These are phyloP conservation scores for Petrea volubilis DNA, from an alignment of 257 asterid genomes.

Conservation along the genomic window DNA sequence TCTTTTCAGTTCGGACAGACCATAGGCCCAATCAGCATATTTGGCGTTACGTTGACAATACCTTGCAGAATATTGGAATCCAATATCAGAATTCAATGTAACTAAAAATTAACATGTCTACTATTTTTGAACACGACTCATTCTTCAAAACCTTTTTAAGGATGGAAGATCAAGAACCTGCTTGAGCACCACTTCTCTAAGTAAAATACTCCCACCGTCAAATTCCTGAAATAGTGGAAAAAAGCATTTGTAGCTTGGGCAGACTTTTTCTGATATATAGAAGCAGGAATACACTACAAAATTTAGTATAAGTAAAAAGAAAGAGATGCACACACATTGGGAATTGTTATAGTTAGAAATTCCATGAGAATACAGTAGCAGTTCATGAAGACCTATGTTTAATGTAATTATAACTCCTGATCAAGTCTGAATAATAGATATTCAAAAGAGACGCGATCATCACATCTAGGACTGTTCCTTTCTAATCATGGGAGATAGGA, in stretches of 20 bases:
- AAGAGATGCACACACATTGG: neutral
- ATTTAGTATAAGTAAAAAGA: neutral
- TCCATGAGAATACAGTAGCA: conserved; percentile 4
- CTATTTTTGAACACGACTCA: conserved; percentile 7
- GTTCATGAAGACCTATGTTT: neutral
- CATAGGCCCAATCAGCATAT: conserved; percentile 35
- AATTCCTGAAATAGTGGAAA: conserved; percentile 47
- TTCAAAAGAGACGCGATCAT: conserved; percentile 6
- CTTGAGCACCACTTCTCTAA: conserved; percentile 42
- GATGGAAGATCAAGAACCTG: conserved; percentile 60
- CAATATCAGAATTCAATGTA: conserved; percentile 27
- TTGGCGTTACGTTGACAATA: conserved; percentile 33
- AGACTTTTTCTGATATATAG: neutral
- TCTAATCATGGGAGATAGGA: neutral
- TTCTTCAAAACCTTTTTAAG: conserved; percentile 41
- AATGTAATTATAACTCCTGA: conserved; percentile 9
- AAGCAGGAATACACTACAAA: neutral
- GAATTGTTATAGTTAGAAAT: neutral
- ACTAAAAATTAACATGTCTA: conserved; percentile 18
- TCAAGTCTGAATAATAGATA: neutral
- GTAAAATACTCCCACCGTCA: conserved; percentile 32
- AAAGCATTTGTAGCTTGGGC: conserved; percentile 1
- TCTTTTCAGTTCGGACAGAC: conserved; percentile 62
- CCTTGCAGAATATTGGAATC: conserved; percentile 35
- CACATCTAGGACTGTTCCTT: neutral